phyloP scores from a whole-genome alignment of 208 protist species.

The Leishmania tarentolae region DNA sequence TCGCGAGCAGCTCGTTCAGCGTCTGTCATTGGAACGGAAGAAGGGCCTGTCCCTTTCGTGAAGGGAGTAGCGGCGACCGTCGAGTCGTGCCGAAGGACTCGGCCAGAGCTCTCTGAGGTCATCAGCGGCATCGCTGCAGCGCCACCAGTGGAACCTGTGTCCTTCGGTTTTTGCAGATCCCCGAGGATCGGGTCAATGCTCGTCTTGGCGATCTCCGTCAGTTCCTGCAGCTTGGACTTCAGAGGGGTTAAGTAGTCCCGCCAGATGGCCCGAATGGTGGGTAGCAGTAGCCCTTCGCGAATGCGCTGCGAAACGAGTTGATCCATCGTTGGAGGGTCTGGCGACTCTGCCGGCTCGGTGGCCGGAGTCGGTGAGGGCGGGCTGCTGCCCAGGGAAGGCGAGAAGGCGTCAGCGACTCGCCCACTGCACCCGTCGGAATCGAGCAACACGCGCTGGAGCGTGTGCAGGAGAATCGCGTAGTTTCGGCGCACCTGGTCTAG shows the following conservation, averaged over 20 bases:
- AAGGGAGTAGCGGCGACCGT: background rate
- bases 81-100: background rate
- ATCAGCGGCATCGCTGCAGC: background rate
- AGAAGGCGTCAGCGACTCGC: background rate
- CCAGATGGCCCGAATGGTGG: conserved; percentile 59
- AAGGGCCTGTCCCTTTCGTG: background rate
- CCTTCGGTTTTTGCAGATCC: conserved; percentile 10
- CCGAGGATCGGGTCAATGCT: conserved; percentile 43
- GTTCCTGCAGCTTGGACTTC: conserved; percentile 38
- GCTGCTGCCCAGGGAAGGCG: background rate
- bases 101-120: background rate
- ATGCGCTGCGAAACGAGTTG: conserved; percentile 22
- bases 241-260: conserved; percentile 55
- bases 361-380: background rate
- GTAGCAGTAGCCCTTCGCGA: conserved; percentile 40
- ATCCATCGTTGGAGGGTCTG: background rate
- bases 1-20: conserved; percentile 12
- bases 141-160: background rate
- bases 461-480: conserved; percentile 44
- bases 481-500: conserved; percentile 36
- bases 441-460: conserved; percentile 35
- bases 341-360: background rate
- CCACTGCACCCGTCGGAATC: background rate
- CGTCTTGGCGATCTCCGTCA: conserved; percentile 41
- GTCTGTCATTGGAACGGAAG: background rate